Percentiles rank a stretch among this genome's conserved stretches.
Conservation (phyloP, 2,329 filamentous ascomycete species). For the Lasiodiplodia hormozganensis region DNA sequence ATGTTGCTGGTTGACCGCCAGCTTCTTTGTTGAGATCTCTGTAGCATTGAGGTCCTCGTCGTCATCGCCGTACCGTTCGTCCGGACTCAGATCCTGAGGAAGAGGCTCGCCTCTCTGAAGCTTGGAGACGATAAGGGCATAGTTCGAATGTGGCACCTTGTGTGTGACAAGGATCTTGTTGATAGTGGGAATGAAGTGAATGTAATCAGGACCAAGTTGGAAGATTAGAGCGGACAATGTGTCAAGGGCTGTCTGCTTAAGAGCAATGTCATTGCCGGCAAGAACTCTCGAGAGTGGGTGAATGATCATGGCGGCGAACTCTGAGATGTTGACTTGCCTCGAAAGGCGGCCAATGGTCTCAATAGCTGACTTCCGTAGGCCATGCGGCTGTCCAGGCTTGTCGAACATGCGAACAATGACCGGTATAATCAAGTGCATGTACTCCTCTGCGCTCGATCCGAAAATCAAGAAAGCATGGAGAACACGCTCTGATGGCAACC, state of each 20-base stretch:
- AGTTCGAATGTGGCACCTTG: slow-evolving; percentile 87
- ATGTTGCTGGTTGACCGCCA: slow-evolving; percentile 97
- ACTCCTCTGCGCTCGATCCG: slow-evolving; percentile 93
- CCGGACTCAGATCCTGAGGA: slow-evolving; percentile 92
- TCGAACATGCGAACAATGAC: slow-evolving; percentile 95
- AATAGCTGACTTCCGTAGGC: slow-evolving; percentile 85
- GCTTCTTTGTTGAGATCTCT: slow-evolving; percentile 88
- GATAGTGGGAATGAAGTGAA: slow-evolving; percentile 91
- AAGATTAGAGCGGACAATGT: slow-evolving; percentile 95
- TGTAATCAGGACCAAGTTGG: slow-evolving; percentile 92
- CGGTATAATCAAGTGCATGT: slow-evolving; percentile 98
- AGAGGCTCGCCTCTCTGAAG: slow-evolving; percentile 92
- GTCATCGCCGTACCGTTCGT: slow-evolving; percentile 78
- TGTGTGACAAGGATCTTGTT: slow-evolving; percentile 82
- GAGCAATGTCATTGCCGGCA: slow-evolving; percentile 70
- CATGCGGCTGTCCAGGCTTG: slow-evolving; percentile 79
- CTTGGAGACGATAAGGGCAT: slow-evolving; percentile 90
- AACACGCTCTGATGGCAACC: slow-evolving; percentile 86
- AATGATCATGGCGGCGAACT: slow-evolving; percentile 95
- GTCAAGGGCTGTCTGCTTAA: slow-evolving; percentile 86
- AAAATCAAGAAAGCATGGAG: slow-evolving; percentile 96
- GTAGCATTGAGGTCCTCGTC: slow-evolving; percentile 81
- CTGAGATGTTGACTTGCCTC: slow-evolving; percentile 94
- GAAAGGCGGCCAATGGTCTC: slow-evolving; percentile 95
- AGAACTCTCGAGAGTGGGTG: slow-evolving; percentile 89